Base-by-base conservation (phyloP, 352 stramenopile genomes). In the Pythium scleroteichum region DNA sequence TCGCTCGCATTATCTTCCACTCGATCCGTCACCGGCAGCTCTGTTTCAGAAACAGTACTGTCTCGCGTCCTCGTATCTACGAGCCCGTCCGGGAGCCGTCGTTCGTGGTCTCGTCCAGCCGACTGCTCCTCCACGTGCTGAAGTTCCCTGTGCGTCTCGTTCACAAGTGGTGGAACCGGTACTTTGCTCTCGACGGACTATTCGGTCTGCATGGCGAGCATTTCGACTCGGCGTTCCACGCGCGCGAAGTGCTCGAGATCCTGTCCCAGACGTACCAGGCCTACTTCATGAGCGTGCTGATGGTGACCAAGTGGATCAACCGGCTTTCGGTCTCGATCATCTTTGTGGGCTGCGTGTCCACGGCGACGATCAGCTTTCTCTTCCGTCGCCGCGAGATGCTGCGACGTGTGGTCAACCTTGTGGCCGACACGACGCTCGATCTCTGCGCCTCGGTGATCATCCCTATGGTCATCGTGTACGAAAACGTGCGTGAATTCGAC, bases 181-280 rank as follows among this genome's bases (percentile, higher is more conserved):
- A 47, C 27, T 53, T 53, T 14, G 53, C 41, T 10, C 2, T 53
- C 14, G 29, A 61, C 42, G 53, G 53, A 0, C 1, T 52, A 1
- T 51, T 52, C 13, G 53, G 53, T 4, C 42, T 61, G 26, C 41
- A 61, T n/a, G 53, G 53, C 10, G 24, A 17, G 27, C 42, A 61
- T 32, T 61, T 61, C 33, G 53, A 61, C 19, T 29, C 42, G n/a
- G 29, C 22, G 4, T 61, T 61, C 42, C 53, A 49, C 42, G 41
- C 20, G 6, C 53, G 53, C 42, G 42, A 61, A 22, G 33, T 52
- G 17, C 22, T 64, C 44, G 57, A 64, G 48, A 32, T 53, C 20
- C 24, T 44, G 2, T 52, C 41, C n/a, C 57, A 64, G 27, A 58
- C 57, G 13, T 64, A 55, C 41, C 59, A 66, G 16, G 50, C 59